A percentile compares a stretch with the other conserved stretches of the same genome.
phyloP scores from a whole-genome alignment of 106 monocot species.

The Apostasia ramifera region DNA sequence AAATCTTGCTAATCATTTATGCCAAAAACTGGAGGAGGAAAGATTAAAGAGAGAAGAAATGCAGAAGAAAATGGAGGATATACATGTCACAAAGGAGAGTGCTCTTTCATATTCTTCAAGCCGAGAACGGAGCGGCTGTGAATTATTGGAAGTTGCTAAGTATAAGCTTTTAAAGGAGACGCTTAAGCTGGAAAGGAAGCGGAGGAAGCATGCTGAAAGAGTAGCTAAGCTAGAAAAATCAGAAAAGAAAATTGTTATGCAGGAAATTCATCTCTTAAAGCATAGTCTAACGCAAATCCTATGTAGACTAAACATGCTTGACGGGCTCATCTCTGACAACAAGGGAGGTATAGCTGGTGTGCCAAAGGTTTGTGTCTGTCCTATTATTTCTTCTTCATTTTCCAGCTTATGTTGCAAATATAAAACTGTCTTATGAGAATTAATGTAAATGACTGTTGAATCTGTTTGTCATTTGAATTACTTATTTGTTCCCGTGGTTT shows the following conservation, averaged over 20 bases:
- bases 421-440: no score
- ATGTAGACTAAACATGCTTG: slow-evolving; percentile 52
- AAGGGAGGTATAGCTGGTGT: slow-evolving; percentile 41
- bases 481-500: no score
- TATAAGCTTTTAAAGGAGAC: slow-evolving; percentile 50
- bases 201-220: slow-evolving; percentile 50
- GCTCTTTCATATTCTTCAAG: slow-evolving; percentile 2
- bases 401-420: no score
- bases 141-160: slow-evolving; percentile 11
- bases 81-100: slow-evolving; percentile 2
- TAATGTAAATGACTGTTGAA: no score
- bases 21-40: slow-evolving; percentile 47
- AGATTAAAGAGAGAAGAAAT: slow-evolving; percentile 34
- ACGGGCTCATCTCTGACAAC: slow-evolving; percentile 22
- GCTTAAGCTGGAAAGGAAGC: slow-evolving; percentile 63
- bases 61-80: slow-evolving; percentile 37
- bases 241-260: slow-evolving; percentile 51
- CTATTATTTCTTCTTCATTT: background rate
- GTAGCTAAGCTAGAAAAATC: slow-evolving; percentile 49
- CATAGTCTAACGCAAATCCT: slow-evolving; percentile 50
- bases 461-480: no score
- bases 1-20: slow-evolving; percentile 27
- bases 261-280: slow-evolving; percentile 48
- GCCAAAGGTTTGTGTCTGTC: slow-evolving; percentile 59
- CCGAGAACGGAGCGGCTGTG: slow-evolving; percentile 6